Percentiles rank a stretch among this genome's conserved stretches.
phyloP scores from a whole-genome alignment of 2,329 filamentous ascomycete genomes.

The Purpureocillium lavendulum region DNA sequence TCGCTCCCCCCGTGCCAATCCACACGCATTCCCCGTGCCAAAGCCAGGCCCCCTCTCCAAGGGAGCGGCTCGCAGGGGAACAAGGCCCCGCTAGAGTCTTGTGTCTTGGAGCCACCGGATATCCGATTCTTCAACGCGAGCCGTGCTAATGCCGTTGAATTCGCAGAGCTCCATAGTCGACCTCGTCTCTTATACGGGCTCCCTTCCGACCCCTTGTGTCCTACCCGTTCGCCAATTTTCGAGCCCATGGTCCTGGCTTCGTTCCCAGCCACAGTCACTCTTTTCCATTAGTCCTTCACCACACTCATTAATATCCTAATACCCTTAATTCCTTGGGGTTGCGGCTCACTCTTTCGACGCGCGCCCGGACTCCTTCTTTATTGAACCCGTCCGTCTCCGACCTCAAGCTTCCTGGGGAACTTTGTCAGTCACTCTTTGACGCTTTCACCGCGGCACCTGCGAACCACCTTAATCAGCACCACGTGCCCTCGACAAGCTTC shows the following conservation, averaged over 20 bases:
- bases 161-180: constrained; percentile 35
- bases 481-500: constrained; percentile 8
- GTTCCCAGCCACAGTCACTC: constrained; percentile 48
- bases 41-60: constrained; percentile 15
- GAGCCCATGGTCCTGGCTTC: constrained; percentile 35
- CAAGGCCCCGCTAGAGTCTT: constrained; percentile 3
- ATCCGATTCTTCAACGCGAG: constrained; percentile 13
- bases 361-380: constrained; percentile 25
- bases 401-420: constrained; percentile 45
- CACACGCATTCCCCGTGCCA: constrained; percentile 17
- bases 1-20: constrained; percentile 11
- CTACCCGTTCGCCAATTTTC: constrained; percentile 17
- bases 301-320: constrained; percentile 55
- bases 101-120: constrained; percentile 13
- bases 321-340: constrained; percentile 32
- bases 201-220: constrained; percentile 33
- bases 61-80: constrained; percentile 15
- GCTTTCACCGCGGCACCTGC: not conserved
- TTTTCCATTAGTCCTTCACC: constrained; percentile 41
- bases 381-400: constrained; percentile 24
- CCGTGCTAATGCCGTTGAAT: constrained; percentile 22
- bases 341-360: constrained; percentile 27
- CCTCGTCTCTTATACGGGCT: constrained; percentile 36
- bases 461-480: too few species aligned
- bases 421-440: constrained; percentile 38